These are phyloP conservation scores for Rhodofomes roseus DNA, from an alignment of 1,284 basidiomycete species.

Conservation along the genomic window DNA sequence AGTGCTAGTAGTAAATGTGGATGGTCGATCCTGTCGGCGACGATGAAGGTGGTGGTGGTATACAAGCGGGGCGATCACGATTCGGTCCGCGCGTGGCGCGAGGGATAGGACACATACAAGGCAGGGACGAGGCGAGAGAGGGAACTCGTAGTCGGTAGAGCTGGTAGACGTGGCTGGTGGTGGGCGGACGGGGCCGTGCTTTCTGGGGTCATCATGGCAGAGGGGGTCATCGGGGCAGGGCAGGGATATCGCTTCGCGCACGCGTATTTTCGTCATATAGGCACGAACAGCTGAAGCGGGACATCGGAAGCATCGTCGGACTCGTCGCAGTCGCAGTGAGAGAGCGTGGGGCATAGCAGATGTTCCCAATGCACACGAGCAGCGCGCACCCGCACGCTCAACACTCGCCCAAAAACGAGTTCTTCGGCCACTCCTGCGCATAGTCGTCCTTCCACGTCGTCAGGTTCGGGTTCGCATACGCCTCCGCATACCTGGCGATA, in stretches of 20 bases:
- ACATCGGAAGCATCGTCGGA: too few species aligned
- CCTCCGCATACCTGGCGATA: slow-evolving; percentile 38
- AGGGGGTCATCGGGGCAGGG: too few species aligned
- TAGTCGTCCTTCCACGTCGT: slow-evolving; percentile 37
- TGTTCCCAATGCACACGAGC: not conserved
- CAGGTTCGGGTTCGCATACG: slow-evolving; percentile 37
- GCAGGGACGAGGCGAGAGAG: not conserved
- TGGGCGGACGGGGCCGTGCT: not conserved
- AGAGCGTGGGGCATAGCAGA: not conserved
- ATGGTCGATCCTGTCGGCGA: not conserved
- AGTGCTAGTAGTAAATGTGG: not conserved
- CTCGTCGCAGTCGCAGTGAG: not conserved
- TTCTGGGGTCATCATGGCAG: not conserved
- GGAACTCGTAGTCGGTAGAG: not conserved
- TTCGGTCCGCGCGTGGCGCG: not conserved
- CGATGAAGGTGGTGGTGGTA: not conserved
- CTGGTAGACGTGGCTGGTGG: too few species aligned
- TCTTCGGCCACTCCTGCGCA: slow-evolving; percentile 33
- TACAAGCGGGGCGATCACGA: not conserved
- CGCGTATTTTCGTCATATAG: too few species aligned
- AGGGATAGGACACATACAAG: not conserved
- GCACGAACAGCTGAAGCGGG: too few species aligned
- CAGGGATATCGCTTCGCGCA: too few species aligned
- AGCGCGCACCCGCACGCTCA: slow-evolving; percentile 8
- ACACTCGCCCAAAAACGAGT: slow-evolving; percentile 27